phyloP scores from a whole-genome alignment of 768 basidiomycete species.

The Kwoniella dejecticola region DNA sequence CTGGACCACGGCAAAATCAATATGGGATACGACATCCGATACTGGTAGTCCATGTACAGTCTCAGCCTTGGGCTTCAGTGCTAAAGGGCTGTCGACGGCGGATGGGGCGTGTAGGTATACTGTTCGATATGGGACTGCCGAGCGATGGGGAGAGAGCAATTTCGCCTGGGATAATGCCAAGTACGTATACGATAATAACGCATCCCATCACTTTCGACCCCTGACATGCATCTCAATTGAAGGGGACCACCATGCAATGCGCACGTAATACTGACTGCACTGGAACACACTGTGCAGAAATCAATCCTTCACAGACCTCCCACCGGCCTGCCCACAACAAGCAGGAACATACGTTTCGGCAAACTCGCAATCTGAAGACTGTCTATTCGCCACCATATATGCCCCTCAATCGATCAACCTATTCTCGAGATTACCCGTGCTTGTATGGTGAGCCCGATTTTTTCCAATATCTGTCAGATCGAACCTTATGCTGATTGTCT shows the following conservation, averaged over 20 bases:
- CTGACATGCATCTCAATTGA: not conserved
- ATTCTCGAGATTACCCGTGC: slow-evolving; percentile 49
- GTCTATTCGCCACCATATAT: slow-evolving; percentile 76
- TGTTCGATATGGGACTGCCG: slow-evolving; percentile 29
- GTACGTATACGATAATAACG: not conserved
- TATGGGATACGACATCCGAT: not conserved
- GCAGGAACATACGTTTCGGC: slow-evolving; percentile 41
- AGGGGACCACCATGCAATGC: not conserved
- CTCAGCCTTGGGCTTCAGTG: not conserved
- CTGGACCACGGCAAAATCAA: not conserved
- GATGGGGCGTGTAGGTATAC: slow-evolving; percentile 38
- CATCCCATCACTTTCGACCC: not conserved
- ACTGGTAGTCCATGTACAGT: not conserved
- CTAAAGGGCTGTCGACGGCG: not conserved
- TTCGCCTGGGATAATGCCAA: not conserved
- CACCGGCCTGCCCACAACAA: slow-evolving; percentile 72
- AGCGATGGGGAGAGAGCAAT: slow-evolving; percentile 28
- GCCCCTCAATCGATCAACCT: slow-evolving; percentile 62
- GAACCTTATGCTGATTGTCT: not conserved
- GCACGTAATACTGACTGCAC: not conserved
- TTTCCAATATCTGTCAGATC: not conserved
- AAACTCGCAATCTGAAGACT: slow-evolving; percentile 70
- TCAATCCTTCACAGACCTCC: slow-evolving; percentile 58
- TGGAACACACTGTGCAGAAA: not conserved
- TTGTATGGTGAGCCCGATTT: slow-evolving; percentile 51